phyloP scores from a whole-genome alignment of 2,329 filamentous ascomycete genomes.

The Sporothrix pallida region DNA sequence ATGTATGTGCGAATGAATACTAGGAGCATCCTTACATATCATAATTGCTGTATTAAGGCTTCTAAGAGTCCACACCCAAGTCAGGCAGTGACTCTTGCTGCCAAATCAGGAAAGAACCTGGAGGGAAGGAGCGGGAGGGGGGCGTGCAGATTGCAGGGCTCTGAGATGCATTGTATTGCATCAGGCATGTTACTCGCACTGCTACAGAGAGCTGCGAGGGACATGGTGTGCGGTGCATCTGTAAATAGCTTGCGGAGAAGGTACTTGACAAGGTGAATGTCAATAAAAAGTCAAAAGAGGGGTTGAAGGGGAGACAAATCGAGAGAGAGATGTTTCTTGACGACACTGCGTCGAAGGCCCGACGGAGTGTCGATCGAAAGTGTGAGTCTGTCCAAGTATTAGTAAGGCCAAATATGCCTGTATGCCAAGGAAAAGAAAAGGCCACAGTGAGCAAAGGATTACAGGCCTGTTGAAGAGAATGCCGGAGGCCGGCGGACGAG shows the following conservation, averaged over 20 bases:
- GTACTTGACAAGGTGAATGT: not conserved
- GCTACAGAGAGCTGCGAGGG: not conserved
- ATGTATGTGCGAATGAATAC: not conserved
- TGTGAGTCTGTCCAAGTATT: no score
- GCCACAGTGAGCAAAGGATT: not conserved
- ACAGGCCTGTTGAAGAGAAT: not conserved
- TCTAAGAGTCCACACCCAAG: not conserved
- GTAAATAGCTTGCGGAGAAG: not conserved
- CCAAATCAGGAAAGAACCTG: slow-evolving; percentile 11
- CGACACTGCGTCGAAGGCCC: no score
- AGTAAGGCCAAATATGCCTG: not conserved
- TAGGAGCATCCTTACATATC: not conserved
- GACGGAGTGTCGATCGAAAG: no score
- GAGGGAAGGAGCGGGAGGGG: not conserved
- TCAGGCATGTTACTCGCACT: not conserved
- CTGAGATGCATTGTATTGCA: not conserved
- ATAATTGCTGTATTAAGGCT: not conserved
- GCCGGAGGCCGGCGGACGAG: not conserved
- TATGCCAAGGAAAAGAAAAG: not conserved
- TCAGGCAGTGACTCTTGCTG: slow-evolving; percentile 17
- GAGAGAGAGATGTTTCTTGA: no score
- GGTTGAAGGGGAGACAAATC: not conserved
- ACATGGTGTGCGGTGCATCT: not conserved
- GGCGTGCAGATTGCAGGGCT: slow-evolving; percentile 11
- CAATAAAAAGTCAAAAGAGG: not conserved